Evolutionary conservation across 441 rosid species (phyloP), one percentile per base, ranked within the genome.

Genomic region (Pelargonium exstipulatum): DNA sequence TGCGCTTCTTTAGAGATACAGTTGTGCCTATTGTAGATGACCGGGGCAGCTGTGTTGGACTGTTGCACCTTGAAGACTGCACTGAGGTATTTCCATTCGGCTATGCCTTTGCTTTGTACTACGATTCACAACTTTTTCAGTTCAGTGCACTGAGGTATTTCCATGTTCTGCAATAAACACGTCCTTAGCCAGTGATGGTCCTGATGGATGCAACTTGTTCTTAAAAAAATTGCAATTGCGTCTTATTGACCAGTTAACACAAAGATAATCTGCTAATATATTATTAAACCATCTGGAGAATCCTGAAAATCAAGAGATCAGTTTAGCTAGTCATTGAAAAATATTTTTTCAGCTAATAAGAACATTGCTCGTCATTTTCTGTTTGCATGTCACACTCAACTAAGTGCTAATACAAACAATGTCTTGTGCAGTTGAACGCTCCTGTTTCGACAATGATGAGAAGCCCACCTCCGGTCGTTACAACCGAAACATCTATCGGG

Each of bases 11-110:
- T 67, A 81, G 73, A 70, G 89, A 86, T 49, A 72, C 79, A 51
- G 87, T 83, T 70, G 85, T 90, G 67, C 89, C 96, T 61, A 73
- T 87, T 66, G 51, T 88, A 58, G 92, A 90, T 69, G 92, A 88
- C 14, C 68, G 89, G 83, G 92, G 86, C 72, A 73, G 79, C 81
- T 90, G 90, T 69, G 64, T 84, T 17, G 92, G 96, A 64, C 78
- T 88, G 17, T 77, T 88, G 90, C 89, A 90, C 73, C 85, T 86
- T 9, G 85, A 86, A 73, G 94, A 88, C 71, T 90, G 94, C 82
- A 75, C 9, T 64, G 83, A 87, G 84, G 94, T 88, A 69, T 62
- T 73, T 43, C 29, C 8, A 18, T 17, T 64, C 66, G 22, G 51
- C 64, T 37, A 29, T 48, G 9, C 32, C 57, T 35, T 66, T 10